Conservation (phyloP, 2,329 filamentous ascomycete species). For the Lasiodiplodia sp. region DNA sequence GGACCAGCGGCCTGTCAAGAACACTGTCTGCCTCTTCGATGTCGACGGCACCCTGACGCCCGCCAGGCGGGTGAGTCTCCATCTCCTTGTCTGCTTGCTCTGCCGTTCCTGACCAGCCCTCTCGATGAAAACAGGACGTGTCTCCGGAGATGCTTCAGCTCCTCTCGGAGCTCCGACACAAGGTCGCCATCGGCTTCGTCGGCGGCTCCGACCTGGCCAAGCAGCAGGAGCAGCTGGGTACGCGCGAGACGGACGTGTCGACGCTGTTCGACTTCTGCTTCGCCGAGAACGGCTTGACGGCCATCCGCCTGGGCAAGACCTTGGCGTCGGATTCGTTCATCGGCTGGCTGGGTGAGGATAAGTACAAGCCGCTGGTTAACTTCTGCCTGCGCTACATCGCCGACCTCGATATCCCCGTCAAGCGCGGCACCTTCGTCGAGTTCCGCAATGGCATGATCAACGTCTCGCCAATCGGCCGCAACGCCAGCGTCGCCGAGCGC, state of each 20-base stretch:
- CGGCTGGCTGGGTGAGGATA: conserved; percentile 83
- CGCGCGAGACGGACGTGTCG: conserved; percentile 71
- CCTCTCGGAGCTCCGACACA: conserved; percentile 81
- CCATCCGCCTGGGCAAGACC: conserved; percentile 80
- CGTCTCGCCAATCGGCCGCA: conserved; percentile 82
- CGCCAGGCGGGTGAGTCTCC: conserved; percentile 71
- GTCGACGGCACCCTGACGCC: conserved; percentile 92
- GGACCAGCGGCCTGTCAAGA: conserved; percentile 83
- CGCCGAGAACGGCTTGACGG: conserved; percentile 93
- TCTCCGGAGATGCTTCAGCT: conserved; percentile 83
- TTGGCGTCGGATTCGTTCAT: conserved; percentile 88
- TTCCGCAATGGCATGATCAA: conserved; percentile 95
- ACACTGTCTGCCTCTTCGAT: conserved; percentile 95
- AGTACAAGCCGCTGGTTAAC: conserved; percentile 79
- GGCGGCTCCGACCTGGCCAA: conserved; percentile 91
- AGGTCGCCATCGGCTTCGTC: conserved; percentile 89
- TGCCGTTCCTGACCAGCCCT: conserved; percentile 50
- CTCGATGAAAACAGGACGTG: conserved; percentile 60
- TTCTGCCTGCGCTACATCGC: conserved; percentile 84
- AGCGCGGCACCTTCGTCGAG: conserved; percentile 85
- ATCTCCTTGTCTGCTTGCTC: conserved; percentile 47
- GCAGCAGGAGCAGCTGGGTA: conserved; percentile 94
- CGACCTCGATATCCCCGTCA: conserved; percentile 82
- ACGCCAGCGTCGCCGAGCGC: conserved; percentile 81
- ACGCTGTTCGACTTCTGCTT: conserved; percentile 97